Percentiles rank a stretch among this genome's conserved stretches.
Evolutionary conservation across 139 green algal species (phyloP).

Genomic region (Ettlia oleoabundans): DNA sequence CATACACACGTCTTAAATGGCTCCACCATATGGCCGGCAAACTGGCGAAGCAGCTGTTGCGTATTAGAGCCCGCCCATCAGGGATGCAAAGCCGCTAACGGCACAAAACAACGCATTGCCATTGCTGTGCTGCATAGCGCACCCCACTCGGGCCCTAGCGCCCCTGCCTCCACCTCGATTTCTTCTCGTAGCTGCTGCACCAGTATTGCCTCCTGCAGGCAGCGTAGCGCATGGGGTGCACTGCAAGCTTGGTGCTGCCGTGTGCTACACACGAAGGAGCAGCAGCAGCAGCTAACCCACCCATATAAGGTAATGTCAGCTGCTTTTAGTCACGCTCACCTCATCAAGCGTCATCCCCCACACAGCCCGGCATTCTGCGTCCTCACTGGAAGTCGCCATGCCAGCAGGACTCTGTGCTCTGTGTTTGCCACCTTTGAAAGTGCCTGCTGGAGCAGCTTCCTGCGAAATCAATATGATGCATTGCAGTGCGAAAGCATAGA

Average conservation of each 20-base stretch:
- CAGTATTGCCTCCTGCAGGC: constrained; percentile 32
- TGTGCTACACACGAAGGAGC: background rate
- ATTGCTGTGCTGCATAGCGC: background rate
- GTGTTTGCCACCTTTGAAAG: background rate
- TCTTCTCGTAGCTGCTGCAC: constrained; percentile 41
- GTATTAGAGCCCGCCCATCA: too few relatives aligned
- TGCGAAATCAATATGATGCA: too few relatives aligned
- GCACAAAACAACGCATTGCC: background rate
- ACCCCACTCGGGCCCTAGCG: constrained; percentile 19
- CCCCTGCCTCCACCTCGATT: constrained; percentile 23
- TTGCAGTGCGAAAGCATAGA: too few relatives aligned
- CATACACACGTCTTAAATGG: too few relatives aligned
- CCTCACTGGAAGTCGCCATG: too few relatives aligned
- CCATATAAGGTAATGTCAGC: background rate
- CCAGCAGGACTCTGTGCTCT: background rate
- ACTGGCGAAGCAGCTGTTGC: too few relatives aligned
- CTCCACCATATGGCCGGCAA: too few relatives aligned
- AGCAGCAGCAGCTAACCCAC: background rate
- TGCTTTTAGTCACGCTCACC: too few relatives aligned
- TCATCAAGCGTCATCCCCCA: constrained; percentile 31
- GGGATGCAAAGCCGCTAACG: too few relatives aligned
- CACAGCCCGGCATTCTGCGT: constrained; percentile 19
- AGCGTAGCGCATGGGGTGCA: background rate
- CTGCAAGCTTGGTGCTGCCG: too few relatives aligned
- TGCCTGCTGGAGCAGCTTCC: too few relatives aligned